Evolutionary conservation across 106 monocot genomes (phyloP).

Genomic region (Dioscorea alata): DNA sequence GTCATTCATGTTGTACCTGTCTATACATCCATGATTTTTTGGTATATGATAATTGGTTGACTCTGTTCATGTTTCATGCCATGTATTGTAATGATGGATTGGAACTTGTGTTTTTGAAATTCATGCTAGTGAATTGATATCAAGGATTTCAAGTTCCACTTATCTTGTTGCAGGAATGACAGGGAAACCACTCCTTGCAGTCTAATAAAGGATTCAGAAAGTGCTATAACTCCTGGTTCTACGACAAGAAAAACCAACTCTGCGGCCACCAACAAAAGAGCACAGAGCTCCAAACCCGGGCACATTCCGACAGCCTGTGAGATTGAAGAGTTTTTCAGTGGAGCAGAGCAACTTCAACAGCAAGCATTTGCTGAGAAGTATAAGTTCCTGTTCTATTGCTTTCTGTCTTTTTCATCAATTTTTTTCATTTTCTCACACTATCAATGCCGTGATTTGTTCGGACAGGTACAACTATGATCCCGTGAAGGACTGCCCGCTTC

Average conservation of each 20-base stretch:
- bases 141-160: neutral
- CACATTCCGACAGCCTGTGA: slow-evolving; percentile 42
- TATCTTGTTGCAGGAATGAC: slow-evolving; percentile 24
- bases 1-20: too few species aligned
- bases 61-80: too few species aligned
- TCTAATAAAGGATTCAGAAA: slow-evolving; percentile 46
- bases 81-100: too few species aligned
- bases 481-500: slow-evolving; percentile 46
- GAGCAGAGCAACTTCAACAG: slow-evolving; percentile 58
- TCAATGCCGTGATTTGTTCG: neutral
- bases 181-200: slow-evolving; percentile 88
- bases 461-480: slow-evolving; percentile 74
- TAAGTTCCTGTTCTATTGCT: neutral
- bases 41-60: too few species aligned
- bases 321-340: slow-evolving; percentile 82
- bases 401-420: too few species aligned
- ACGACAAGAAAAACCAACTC: slow-evolving; percentile 33
- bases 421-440: neutral
- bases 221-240: slow-evolving; percentile 53
- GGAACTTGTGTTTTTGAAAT: too few species aligned
- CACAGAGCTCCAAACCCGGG: slow-evolving; percentile 6
- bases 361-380: slow-evolving; percentile 63
- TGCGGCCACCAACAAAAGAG: slow-evolving; percentile 16
- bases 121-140: neutral
- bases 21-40: too few species aligned